phyloP scores from a whole-genome alignment of 2,329 filamentous ascomycete genomes.

The Chaetomiaceae sp. region DNA sequence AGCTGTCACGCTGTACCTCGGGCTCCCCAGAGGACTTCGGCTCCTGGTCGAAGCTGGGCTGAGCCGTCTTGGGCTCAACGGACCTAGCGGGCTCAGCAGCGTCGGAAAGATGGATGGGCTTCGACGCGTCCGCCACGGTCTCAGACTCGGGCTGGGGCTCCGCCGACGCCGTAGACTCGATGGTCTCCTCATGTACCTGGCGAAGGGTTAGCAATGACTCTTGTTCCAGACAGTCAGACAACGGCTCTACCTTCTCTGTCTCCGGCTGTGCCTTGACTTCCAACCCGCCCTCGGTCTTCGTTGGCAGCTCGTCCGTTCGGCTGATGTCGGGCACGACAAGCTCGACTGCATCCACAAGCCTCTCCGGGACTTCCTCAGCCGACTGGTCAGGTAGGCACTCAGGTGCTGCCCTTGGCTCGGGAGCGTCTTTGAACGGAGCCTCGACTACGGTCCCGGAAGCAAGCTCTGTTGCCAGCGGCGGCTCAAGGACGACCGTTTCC shows the following conservation, averaged over 20 bases:
- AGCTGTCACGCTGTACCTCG: conserved; percentile 10
- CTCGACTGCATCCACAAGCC: not conserved
- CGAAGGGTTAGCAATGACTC: conserved; percentile 20
- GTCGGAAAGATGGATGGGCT: conserved; percentile 15
- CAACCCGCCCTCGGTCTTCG: conserved; percentile 3
- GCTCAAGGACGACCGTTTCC: not conserved
- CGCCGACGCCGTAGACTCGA: conserved; percentile 13
- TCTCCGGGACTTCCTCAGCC: not conserved
- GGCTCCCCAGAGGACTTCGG: conserved; percentile 22
- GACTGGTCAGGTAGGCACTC: conserved; percentile 1
- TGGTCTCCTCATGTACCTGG: conserved; percentile 12
- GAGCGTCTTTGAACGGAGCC: not conserved
- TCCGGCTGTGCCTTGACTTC: conserved; percentile 14
- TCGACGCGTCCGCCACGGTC: conserved; percentile 12
- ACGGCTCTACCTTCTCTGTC: conserved; percentile 25
- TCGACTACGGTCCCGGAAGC: conserved; percentile 7
- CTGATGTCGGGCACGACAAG: not conserved
- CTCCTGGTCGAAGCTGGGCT: conserved; percentile 18
- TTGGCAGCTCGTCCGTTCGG: not conserved
- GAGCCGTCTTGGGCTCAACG: conserved; percentile 19
- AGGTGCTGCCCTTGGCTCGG: conserved; percentile 5
- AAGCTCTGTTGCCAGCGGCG: not conserved
- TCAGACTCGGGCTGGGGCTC: conserved; percentile 19
- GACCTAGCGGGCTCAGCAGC: conserved; percentile 23
- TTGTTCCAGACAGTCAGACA: conserved; percentile 7